Percentiles rank a stretch among this genome's conserved stretches.
phyloP scores from a whole-genome alignment of 208 protist genomes.

The Angomonas deanei region DNA sequence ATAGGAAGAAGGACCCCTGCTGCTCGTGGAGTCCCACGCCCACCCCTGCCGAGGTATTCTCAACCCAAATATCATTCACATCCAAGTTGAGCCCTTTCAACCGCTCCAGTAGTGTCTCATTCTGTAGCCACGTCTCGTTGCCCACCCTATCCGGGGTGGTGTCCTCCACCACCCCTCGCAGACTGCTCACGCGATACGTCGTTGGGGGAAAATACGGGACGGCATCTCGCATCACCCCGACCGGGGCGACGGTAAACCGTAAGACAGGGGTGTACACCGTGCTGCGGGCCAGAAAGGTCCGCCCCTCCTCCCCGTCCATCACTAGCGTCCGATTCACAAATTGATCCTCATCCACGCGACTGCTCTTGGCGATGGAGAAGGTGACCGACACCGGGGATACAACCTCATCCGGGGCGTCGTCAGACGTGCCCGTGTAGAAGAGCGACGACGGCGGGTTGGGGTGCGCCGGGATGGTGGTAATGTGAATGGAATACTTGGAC shows the following conservation, averaged over 20 bases:
- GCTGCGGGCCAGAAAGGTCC: constrained; percentile 18
- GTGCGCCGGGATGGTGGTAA: constrained; percentile 17
- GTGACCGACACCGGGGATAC: constrained; percentile 13
- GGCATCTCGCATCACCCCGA: constrained; percentile 20
- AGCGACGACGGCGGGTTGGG: constrained; percentile 4
- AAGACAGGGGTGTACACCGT: constrained; percentile 26
- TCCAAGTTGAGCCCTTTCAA: background rate
- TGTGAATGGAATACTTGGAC: constrained; percentile 17
- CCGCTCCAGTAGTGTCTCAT: background rate
- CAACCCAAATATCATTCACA: background rate
- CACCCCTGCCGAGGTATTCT: background rate
- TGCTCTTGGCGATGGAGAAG: constrained; percentile 4
- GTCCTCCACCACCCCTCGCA: background rate
- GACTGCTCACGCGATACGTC: background rate
- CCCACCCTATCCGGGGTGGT: background rate
- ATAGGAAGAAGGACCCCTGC: background rate
- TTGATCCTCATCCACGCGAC: background rate
- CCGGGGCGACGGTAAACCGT: constrained; percentile 7
- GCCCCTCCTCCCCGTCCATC: constrained; percentile 20
- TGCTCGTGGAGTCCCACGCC: background rate
- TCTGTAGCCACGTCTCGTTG: background rate
- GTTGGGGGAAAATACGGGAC: background rate
- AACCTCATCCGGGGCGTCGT: background rate
- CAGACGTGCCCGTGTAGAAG: constrained; percentile 6
- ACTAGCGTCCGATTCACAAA: constrained; percentile 10